Evolutionary conservation across 225 moss, liverwort and hornwort genomes (phyloP), one percentile per base, ranked within the genome.

Genomic region (Antitrichia curtipendula): DNA sequence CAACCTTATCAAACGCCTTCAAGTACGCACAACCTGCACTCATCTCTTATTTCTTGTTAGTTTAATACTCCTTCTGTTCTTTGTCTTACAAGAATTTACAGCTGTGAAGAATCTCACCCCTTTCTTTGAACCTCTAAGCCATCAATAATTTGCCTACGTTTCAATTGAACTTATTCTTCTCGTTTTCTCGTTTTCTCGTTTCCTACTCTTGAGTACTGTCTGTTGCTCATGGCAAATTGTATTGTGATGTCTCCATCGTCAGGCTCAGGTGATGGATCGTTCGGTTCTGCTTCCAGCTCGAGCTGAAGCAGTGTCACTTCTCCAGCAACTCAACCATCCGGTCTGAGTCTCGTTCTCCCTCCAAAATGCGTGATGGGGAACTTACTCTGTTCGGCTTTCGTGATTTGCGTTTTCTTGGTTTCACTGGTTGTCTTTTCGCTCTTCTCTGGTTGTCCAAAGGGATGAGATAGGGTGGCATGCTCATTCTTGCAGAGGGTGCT

Each of bases 241-340:
- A 27, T 17, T 86, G 45, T 47, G 69, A 63, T 85, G 53, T 62
- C 75, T 81, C 82, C 61, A 47, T 80, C 82, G 54, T 62, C 93
- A 97, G 98, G 92, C 90, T 86, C 96, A 93, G 89, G 91, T 99
- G 87, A 94, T 95, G 91, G 95, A 97, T 90, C 86, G 85, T 64
- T 87, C 75, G 34, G 72, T 92, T 75, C 85, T 93, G 65, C 88
- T 96, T 66, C 91, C 92, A 91, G 83, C 90, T 77, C 95, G 99
- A 83, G 97, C 95, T 75, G 93, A 94, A 87, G 95, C 99, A 70
- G 95, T 95, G 87, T 90, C 87, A 76, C 91, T 97, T 86, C 95
- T 99, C 73, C 93, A 94, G 87, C 92, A 95, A 88, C 92, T 99
- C 64, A 89, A 92, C 71, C 90, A 92, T 92, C 88, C 91, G 92